These are phyloP conservation scores for Penicillium freii DNA, from an alignment of 2,329 filamentous ascomycete species.

Conservation along the genomic window DNA sequence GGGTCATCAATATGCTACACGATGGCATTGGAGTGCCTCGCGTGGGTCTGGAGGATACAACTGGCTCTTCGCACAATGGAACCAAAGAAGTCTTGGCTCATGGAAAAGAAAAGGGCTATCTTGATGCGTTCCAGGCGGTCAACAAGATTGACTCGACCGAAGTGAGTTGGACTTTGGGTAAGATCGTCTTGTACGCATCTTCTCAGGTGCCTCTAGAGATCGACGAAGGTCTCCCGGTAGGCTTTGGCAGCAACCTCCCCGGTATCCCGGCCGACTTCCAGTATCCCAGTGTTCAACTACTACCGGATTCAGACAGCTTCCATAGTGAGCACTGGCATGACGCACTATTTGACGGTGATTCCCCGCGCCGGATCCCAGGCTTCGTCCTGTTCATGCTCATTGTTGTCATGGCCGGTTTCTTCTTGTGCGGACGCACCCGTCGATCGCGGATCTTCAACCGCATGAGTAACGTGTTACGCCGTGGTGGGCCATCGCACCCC, in stretches of 20 bases:
- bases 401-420: constrained; percentile 64
- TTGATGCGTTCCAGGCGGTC: constrained; percentile 86
- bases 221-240: constrained; percentile 68
- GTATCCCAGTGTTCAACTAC: constrained; percentile 55
- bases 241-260: constrained; percentile 82
- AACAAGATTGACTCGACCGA: constrained; percentile 89
- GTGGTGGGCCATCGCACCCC: constrained; percentile 33
- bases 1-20: constrained; percentile 95
- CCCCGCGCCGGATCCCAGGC: constrained; percentile 68
- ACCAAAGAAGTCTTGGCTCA: constrained; percentile 68
- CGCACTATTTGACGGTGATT: constrained; percentile 62
- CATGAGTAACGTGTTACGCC: constrained; percentile 42
- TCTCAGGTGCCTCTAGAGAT: constrained; percentile 73
- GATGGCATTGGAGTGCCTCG: constrained; percentile 93
- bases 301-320: constrained; percentile 32
- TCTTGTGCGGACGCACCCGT: constrained; percentile 77
- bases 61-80: constrained; percentile 60
- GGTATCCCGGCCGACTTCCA: constrained; percentile 76
- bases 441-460: constrained; percentile 61
- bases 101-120: constrained; percentile 70
- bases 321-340: constrained; percentile 58
- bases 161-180: constrained; percentile 95
- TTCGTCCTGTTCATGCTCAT: constrained; percentile 76
- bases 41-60: constrained; percentile 68
- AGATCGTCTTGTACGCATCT: constrained; percentile 92